phyloP scores from a whole-genome alignment of 306 rosid genomes.

The Prosopis cineraria region DNA sequence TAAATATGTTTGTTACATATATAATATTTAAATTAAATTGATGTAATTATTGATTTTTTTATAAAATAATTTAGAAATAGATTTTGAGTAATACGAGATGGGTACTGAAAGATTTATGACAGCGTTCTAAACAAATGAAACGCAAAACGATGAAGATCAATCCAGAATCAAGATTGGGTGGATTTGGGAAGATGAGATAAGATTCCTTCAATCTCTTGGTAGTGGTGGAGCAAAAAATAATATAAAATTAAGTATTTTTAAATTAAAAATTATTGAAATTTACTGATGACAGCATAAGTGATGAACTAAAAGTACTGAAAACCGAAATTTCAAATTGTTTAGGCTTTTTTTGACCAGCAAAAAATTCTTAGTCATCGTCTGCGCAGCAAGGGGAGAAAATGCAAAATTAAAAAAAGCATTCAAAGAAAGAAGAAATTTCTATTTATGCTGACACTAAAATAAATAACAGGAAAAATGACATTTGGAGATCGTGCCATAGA shows the following conservation, averaged over 20 bases:
- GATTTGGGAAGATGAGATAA: not conserved
- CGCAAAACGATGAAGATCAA: not conserved
- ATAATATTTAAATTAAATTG: not conserved
- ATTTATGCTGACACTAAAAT: no score
- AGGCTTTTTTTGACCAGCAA: no score
- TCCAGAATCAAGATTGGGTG: not conserved
- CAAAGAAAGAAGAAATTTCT: not conserved
- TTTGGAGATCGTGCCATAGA: not conserved
- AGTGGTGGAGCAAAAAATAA: not conserved
- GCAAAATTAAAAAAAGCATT: not conserved
- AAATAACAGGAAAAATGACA: no score
- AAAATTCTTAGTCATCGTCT: no score
- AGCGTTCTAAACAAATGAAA: not conserved
- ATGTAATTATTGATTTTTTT: not conserved
- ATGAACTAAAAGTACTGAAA: no score
- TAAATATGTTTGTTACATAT: not conserved
- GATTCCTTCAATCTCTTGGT: not conserved
- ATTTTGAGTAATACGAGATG: not conserved
- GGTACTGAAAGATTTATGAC: not conserved
- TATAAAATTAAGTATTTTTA: no score
- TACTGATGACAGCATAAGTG: no score
- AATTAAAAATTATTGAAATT: no score
- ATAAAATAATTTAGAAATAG: not conserved
- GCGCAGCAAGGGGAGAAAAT: not conserved
- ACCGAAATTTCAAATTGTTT: no score